Percentiles rank a stretch among this genome's conserved stretches.
These are phyloP conservation scores for Yarrowia bubula DNA, from an alignment of 805 yeast genomes.

Conservation along the genomic window DNA sequence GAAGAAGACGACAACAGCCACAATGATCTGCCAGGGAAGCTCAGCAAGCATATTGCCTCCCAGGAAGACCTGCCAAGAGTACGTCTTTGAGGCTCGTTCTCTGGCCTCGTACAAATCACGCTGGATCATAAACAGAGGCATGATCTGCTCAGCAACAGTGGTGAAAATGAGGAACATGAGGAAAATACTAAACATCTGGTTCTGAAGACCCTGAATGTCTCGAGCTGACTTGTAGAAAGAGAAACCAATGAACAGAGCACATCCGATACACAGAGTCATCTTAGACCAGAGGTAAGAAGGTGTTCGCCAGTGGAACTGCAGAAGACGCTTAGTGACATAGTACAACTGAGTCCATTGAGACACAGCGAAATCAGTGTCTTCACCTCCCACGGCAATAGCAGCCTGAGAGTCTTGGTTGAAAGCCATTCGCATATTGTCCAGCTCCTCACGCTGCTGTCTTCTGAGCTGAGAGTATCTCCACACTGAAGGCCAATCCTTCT, in stretches of 20 bases:
- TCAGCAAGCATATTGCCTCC: constrained; percentile 63
- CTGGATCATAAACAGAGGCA: constrained; percentile 58
- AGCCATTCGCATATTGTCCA: constrained; percentile 59
- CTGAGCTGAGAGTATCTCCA: constrained; percentile 73
- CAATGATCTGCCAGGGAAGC: constrained; percentile 59
- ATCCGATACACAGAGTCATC: constrained; percentile 49
- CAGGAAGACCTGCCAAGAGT: constrained; percentile 64
- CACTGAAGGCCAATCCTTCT: constrained; percentile 51
- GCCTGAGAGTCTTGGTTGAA: constrained; percentile 44
- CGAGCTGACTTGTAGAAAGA: constrained; percentile 64
- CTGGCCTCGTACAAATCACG: constrained; percentile 68
- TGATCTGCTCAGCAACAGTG: constrained; percentile 60
- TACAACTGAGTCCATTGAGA: constrained; percentile 43
- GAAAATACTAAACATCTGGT: constrained; percentile 75
- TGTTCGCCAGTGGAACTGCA: constrained; percentile 64
- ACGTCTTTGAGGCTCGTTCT: constrained; percentile 70
- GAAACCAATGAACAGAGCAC: constrained; percentile 65
- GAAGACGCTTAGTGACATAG: constrained; percentile 51
- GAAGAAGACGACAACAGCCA: constrained; percentile 63
- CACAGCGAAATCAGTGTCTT: constrained; percentile 47
- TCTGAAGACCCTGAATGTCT: constrained; percentile 69
- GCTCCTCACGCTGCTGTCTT: constrained; percentile 55
- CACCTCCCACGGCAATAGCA: constrained; percentile 37
- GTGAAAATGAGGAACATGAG: constrained; percentile 59
- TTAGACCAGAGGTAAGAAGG: constrained; percentile 60